Evolutionary conservation across 2,329 filamentous ascomycete species (phyloP).

Genomic region (Colletotrichum cordylinicola): DNA sequence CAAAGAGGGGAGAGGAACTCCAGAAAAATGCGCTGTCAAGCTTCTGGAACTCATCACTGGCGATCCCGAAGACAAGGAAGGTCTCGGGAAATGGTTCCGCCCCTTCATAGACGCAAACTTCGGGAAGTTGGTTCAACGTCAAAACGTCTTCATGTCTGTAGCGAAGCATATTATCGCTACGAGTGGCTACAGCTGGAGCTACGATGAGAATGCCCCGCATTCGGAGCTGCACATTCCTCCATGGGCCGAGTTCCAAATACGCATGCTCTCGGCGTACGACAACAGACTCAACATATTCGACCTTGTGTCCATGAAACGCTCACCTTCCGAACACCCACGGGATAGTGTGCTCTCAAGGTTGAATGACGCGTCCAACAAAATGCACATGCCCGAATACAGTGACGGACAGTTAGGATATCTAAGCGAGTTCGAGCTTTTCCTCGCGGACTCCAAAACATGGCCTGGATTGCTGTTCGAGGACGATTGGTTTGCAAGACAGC

Average conservation of each 20-base stretch:
- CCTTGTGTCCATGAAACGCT: too few species aligned
- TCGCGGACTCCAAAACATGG: too few species aligned
- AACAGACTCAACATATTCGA: background rate
- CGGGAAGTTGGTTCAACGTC: background rate
- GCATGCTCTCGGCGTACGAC: background rate
- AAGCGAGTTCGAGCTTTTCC: too few species aligned
- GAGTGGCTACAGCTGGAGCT: too few species aligned
- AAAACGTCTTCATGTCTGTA: too few species aligned
- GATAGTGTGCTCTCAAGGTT: too few species aligned
- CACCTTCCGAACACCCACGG: background rate
- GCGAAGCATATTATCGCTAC: too few species aligned
- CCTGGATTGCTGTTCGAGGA: too few species aligned
- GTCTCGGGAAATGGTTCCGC: background rate
- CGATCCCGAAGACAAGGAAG: fast-evolving
- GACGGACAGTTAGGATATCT: background rate
- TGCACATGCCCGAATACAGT: background rate
- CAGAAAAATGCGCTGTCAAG: background rate
- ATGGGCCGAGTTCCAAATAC: background rate
- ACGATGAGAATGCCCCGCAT: too few species aligned
- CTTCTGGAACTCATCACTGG: background rate
- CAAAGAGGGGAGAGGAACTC: background rate
- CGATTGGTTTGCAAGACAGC: too few species aligned
- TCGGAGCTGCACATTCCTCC: background rate
- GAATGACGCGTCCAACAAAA: too few species aligned
- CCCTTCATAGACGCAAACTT: background rate